A percentile compares a stretch with the other conserved stretches of the same genome.
Conservation (phyloP, 2,329 filamentous ascomycete species). For the Pseudohalonectria lignicola region DNA sequence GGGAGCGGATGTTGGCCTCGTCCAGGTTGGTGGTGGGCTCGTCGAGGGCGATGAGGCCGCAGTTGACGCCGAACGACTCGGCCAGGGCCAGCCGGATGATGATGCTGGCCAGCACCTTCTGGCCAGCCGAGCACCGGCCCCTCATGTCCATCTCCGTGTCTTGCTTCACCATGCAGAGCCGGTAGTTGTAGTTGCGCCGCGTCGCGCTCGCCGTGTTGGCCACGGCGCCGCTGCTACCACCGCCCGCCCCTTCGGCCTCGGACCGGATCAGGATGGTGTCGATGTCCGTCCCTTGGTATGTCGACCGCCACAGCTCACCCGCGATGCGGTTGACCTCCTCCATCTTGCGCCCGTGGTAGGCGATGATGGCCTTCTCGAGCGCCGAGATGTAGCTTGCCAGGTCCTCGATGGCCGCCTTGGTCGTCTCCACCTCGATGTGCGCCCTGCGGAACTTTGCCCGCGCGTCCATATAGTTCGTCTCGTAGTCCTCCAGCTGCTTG, state of each 20-base stretch:
- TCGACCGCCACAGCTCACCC: slow-evolving; percentile 92
- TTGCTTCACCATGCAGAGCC: slow-evolving; percentile 94
- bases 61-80: slow-evolving; percentile 93
- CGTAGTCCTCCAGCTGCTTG: slow-evolving; percentile 66
- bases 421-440: slow-evolving; percentile 83
- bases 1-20: slow-evolving; percentile 81
- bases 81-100: slow-evolving; percentile 94
- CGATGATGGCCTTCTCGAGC: slow-evolving; percentile 94
- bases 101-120: slow-evolving; percentile 93
- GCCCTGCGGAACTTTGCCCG: slow-evolving; percentile 71
- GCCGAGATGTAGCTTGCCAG: slow-evolving; percentile 72
- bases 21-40: slow-evolving; percentile 97
- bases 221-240: too few species aligned
- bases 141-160: slow-evolving; percentile 99
- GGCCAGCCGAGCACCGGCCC: slow-evolving; percentile 88
- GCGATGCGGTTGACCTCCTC: slow-evolving; percentile 94
- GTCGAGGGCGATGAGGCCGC: slow-evolving; percentile 90
- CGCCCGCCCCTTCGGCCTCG: slow-evolving; percentile 65
- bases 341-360: slow-evolving; percentile 94
- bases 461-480: slow-evolving; percentile 78
- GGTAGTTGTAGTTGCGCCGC: slow-evolving; percentile 89
- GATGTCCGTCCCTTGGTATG: slow-evolving; percentile 94
- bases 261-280: slow-evolving; percentile 94
- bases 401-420: slow-evolving; percentile 86
- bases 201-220: slow-evolving; percentile 27